Evolutionary conservation across 345 rosid genomes (phyloP).

Genomic region (Populus nigra): DNA sequence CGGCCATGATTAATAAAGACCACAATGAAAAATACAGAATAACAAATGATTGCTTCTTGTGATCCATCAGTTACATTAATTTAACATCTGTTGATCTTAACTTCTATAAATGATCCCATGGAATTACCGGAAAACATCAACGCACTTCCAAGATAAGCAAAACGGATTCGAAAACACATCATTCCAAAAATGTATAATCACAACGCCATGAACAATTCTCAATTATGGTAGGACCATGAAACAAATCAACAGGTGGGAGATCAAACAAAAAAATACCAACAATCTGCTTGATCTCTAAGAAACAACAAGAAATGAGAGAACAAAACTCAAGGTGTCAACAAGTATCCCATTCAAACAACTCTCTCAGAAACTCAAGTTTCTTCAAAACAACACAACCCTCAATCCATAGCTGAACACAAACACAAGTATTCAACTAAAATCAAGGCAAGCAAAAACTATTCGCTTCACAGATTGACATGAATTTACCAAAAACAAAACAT

Average conservation of each 20-base stretch:
- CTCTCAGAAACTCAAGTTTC: conserved; percentile 1
- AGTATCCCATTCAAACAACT: neutral
- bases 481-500: conserved; percentile 6
- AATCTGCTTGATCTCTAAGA: conserved; percentile 1
- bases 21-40: neutral
- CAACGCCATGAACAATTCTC: neutral
- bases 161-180: neutral
- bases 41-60: neutral
- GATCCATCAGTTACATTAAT: conserved; percentile 4
- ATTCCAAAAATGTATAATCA: neutral
- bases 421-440: conserved; percentile 4
- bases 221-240: neutral
- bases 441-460: neutral
- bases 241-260: neutral
- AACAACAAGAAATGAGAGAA: neutral
- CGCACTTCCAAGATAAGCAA: conserved; percentile 8
- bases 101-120: neutral
- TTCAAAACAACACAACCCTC: neutral
- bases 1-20: neutral
- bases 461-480: conserved; percentile 12
- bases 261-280: neutral
- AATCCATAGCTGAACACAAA: conserved; percentile 12
- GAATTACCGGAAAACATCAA: conserved; percentile 4
- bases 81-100: neutral
- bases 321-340: neutral